These are phyloP conservation scores for Pseudogymnoascus sp. DNA, from an alignment of 2,329 filamentous ascomycete genomes.

Conservation along the genomic window DNA sequence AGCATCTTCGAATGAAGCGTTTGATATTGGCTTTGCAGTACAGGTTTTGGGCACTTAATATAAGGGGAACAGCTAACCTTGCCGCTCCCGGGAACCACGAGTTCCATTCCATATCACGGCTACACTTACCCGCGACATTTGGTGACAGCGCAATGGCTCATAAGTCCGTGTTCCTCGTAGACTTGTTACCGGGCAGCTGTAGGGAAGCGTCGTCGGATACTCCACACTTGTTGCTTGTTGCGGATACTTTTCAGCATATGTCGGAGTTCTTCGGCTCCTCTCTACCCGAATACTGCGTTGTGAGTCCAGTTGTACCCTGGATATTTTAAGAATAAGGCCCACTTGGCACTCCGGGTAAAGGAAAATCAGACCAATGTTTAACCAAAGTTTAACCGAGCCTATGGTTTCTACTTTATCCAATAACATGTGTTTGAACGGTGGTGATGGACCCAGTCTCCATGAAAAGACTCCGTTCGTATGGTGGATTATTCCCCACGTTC, in stretches of 20 bases:
- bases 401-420: background rate
- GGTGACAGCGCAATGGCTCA: background rate
- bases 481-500: background rate
- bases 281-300: background rate
- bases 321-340: constrained; percentile 3
- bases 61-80: background rate
- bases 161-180: background rate
- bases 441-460: background rate
- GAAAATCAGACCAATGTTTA: background rate
- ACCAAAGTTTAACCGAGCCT: background rate
- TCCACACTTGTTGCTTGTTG: background rate
- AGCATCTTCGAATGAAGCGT: background rate
- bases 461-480: background rate
- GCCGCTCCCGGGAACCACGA: background rate
- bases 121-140: background rate
- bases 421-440: background rate
- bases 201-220: background rate
- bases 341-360: background rate
- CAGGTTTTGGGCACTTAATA: background rate
- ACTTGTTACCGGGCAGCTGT: background rate
- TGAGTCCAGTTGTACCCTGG: background rate
- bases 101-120: background rate
- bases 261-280: background rate
- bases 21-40: background rate
- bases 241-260: background rate